phyloP scores from a whole-genome alignment of 1,284 basidiomycete genomes.

The Ustilago vetiveriae region DNA sequence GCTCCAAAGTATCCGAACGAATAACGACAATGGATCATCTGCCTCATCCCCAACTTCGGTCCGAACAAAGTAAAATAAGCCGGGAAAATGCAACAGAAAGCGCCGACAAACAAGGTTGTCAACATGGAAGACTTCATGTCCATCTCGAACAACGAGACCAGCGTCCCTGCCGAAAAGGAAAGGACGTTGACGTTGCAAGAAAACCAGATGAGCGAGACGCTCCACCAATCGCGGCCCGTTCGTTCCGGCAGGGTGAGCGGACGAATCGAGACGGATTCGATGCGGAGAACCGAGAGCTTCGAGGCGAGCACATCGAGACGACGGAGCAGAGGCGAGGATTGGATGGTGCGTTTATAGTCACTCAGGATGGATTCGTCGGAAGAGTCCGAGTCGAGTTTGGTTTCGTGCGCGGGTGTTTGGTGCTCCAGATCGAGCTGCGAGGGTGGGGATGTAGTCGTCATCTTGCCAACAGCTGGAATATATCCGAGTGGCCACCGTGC shows the following conservation, averaged over 20 bases:
- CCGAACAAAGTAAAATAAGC: slow-evolving; percentile 69
- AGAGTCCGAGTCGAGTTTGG: slow-evolving; percentile 10
- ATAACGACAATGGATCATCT: slow-evolving; percentile 72
- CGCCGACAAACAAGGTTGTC: slow-evolving; percentile 67
- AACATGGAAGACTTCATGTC: slow-evolving; percentile 70
- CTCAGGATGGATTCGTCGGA: slow-evolving; percentile 26
- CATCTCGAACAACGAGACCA: slow-evolving; percentile 72
- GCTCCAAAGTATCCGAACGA: slow-evolving; percentile 74
- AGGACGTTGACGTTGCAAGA: slow-evolving; percentile 62
- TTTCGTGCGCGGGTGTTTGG: not conserved
- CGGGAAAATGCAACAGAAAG: slow-evolving; percentile 64
- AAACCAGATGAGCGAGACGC: slow-evolving; percentile 64
- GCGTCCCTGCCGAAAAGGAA: slow-evolving; percentile 73
- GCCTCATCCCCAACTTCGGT: slow-evolving; percentile 74
- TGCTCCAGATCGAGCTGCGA: slow-evolving; percentile 34
- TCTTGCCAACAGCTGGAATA: not conserved
- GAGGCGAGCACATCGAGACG: slow-evolving; percentile 22
- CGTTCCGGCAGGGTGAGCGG: slow-evolving; percentile 41
- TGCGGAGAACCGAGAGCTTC: slow-evolving; percentile 20
- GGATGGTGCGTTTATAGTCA: slow-evolving; percentile 34
- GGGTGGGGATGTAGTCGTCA: slow-evolving; percentile 4
- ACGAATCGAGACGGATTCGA: slow-evolving; percentile 53
- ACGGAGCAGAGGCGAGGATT: slow-evolving; percentile 10
- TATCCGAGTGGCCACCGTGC: no score
- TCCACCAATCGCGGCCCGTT: slow-evolving; percentile 69